Conservation (phyloP, 177 flowering plant genomes). For the Tripterygium wilfordii region DNA sequence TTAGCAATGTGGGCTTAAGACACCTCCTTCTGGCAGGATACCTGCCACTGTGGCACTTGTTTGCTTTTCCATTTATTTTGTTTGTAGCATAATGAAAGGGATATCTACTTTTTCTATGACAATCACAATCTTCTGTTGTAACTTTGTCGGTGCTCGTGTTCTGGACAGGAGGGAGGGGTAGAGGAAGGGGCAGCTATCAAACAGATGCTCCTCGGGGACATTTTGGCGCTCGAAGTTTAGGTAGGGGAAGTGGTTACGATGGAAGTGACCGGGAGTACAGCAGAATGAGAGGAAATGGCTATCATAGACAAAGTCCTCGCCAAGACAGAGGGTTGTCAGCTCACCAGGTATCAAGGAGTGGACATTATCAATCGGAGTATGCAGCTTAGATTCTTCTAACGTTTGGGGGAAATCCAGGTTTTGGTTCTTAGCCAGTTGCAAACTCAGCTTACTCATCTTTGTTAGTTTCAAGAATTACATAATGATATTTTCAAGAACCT, state of each 20-base stretch:
- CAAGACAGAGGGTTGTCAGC: slow-evolving; percentile 47
- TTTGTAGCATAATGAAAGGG: too few relatives aligned
- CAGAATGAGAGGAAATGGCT: slow-evolving; percentile 67
- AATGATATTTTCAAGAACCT: slow-evolving; percentile 1
- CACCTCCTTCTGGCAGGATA: too few relatives aligned
- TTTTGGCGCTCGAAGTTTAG: slow-evolving; percentile 39
- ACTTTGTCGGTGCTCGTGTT: slow-evolving; percentile 2
- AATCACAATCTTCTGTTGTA: background rate
- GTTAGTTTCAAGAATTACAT: background rate
- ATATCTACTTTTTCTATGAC: too few relatives aligned
- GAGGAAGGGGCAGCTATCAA: slow-evolving; percentile 69
- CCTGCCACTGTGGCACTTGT: too few relatives aligned
- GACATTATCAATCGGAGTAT: slow-evolving; percentile 26
- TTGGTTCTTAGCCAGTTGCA: slow-evolving; percentile 8
- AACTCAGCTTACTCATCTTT: slow-evolving; percentile 1
- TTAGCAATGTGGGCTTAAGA: too few relatives aligned
- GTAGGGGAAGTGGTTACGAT: slow-evolving; percentile 32
- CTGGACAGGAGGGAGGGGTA: slow-evolving; percentile 62
- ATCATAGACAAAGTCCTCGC: slow-evolving; percentile 42
- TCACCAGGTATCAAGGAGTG: slow-evolving; percentile 35
- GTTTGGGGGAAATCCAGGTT: background rate
- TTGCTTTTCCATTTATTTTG: too few relatives aligned
- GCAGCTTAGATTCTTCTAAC: slow-evolving; percentile 10
- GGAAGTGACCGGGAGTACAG: slow-evolving; percentile 44
- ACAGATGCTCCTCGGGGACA: slow-evolving; percentile 57